Base-by-base conservation (phyloP, 192 early-diverging fungal genomes). In the Bifiguratus adelaidae region DNA sequence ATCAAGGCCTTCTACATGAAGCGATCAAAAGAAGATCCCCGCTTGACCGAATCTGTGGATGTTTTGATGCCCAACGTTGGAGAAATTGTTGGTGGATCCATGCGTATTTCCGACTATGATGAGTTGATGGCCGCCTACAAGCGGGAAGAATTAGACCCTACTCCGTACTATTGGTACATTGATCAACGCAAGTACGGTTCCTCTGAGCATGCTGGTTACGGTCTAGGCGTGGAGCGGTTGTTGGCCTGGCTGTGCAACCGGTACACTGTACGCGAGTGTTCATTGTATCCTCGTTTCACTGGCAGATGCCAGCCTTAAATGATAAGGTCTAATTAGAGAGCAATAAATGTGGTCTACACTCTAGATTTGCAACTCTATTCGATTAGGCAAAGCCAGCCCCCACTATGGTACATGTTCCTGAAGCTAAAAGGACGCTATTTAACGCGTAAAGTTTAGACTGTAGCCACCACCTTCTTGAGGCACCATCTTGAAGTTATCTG, bases 1-100 rank as follows among this genome's bases (percentile, higher is more conserved):
- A 93, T 97, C 70, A 99, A 99, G 83, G 72, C 82, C 4, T 99
- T 99, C 81, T 99, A 99, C 72, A 99, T 99, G 96, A 94, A 95
- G 68, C 68, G 82, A 27, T 88, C 83, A 58, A 63, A 71, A 41
- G 83, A 90, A 8, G 88, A 99, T 56, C 60, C 53, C 7, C 64
- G 81, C 12, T 76, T 96, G 36, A 99, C 96, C 5, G 96, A 99
- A 69, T 86, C 82, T 49, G 92, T 96, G 11, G 96, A 99, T 66
- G 83, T 99, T 28, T 74, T 99, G 67, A 97, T 99, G 86, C 96
- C 96, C 18, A 74, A 72, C 48, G 95, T 99, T 37, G 96, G 96
- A 50, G 96, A 99, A 74, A 92, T 99, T 74, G 86, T 92, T 26
- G 96, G 96, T 61, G 96, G 93, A 21, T 89, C 86, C 50, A 99